A percentile compares a stretch with the other conserved stretches of the same genome.
These are phyloP conservation scores for Neofusicoccum umdonicola DNA, from an alignment of 2,329 filamentous ascomycete species.

Conservation along the genomic window DNA sequence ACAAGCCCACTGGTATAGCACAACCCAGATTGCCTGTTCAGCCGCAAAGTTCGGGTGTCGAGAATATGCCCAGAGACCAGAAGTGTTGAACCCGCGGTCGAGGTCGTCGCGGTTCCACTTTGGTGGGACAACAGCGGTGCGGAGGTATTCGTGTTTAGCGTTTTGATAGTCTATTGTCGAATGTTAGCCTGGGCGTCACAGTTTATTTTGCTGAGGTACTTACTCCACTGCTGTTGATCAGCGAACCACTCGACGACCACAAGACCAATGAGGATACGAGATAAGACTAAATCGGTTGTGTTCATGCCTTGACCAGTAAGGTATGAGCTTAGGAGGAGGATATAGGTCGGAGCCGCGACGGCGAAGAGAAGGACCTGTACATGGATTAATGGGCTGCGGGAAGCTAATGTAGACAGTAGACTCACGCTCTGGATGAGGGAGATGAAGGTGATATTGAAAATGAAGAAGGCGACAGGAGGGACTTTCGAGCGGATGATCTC, in stretches of 20 bases:
- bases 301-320: slow-evolving; percentile 53
- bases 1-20: slow-evolving; percentile 85
- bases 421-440: slow-evolving; percentile 67
- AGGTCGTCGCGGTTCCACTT: slow-evolving; percentile 69
- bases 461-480: slow-evolving; percentile 65
- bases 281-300: slow-evolving; percentile 58
- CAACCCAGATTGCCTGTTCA: slow-evolving; percentile 87
- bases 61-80: slow-evolving; percentile 81
- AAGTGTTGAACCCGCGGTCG: slow-evolving; percentile 83
- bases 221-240: slow-evolving; percentile 90
- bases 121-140: slow-evolving; percentile 67
- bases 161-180: slow-evolving; percentile 64
- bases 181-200: not conserved
- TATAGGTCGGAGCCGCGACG: slow-evolving; percentile 78
- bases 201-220: slow-evolving; percentile 24
- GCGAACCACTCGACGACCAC: slow-evolving; percentile 73
- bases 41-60: slow-evolving; percentile 94
- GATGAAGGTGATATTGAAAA: slow-evolving; percentile 91
- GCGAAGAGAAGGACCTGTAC: slow-evolving; percentile 69
- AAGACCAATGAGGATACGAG: slow-evolving; percentile 54
- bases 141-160: slow-evolving; percentile 74
- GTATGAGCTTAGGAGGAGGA: slow-evolving; percentile 70
- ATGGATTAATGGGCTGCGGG: slow-evolving; percentile 15
- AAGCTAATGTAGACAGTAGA: not conserved
- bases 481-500: slow-evolving; percentile 67